phyloP scores from a whole-genome alignment of 768 basidiomycete genomes.

The Paxillus ammoniavirescens region DNA sequence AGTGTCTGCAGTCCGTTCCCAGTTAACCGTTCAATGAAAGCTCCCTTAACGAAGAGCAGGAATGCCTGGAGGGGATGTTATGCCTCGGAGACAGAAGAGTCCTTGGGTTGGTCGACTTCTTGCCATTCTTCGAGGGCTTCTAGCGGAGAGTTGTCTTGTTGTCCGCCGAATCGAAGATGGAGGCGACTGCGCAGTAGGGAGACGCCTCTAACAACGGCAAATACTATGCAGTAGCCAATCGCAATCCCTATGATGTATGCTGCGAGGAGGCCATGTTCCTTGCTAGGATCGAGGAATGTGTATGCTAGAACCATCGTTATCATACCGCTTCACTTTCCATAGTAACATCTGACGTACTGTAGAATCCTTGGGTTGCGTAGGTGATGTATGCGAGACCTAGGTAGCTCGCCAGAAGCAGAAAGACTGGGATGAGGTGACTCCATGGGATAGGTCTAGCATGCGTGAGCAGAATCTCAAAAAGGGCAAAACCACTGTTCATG shows the following conservation, averaged over 20 bases:
- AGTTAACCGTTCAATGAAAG: neutral
- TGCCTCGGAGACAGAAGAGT: slow-evolving; percentile 9
- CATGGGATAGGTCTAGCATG: slow-evolving; percentile 53
- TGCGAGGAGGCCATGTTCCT: slow-evolving; percentile 44
- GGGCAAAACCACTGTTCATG: slow-evolving; percentile 54
- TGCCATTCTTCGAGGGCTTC: slow-evolving; percentile 48
- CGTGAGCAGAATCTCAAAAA: slow-evolving; percentile 58
- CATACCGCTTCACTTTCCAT: neutral
- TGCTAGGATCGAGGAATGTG: slow-evolving; percentile 57
- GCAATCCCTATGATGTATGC: slow-evolving; percentile 64
- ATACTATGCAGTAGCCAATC: slow-evolving; percentile 50
- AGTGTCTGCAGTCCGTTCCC: neutral
- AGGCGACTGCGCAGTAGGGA: slow-evolving; percentile 38
- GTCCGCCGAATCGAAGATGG: slow-evolving; percentile 14
- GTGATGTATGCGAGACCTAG: slow-evolving; percentile 72
- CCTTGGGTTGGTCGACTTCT: slow-evolving; percentile 30
- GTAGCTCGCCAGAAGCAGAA: slow-evolving; percentile 55
- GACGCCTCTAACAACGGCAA: slow-evolving; percentile 44
- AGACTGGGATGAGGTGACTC: slow-evolving; percentile 43
- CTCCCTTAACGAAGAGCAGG: neutral
- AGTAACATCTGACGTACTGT: slow-evolving; percentile 44
- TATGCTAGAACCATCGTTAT: slow-evolving; percentile 47
- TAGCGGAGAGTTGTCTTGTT: slow-evolving; percentile 2
- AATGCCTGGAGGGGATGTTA: neutral
- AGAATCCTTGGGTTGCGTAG: slow-evolving; percentile 56